Percentiles rank a stretch among this genome's conserved stretches.
phyloP scores from a whole-genome alignment of 805 yeast genomes.

The Pichia pseudocactophila region DNA sequence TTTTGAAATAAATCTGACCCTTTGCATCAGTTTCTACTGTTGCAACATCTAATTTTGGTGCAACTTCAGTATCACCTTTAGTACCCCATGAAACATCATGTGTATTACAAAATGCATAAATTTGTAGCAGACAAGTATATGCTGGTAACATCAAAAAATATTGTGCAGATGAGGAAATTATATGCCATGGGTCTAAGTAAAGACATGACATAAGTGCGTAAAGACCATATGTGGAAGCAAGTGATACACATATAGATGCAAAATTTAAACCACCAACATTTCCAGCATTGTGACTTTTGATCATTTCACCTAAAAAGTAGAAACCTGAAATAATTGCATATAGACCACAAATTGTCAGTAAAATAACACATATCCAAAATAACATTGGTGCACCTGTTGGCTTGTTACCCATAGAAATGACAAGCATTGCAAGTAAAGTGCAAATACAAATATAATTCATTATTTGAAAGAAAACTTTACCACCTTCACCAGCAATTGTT shows the following conservation, averaged over 20 bases:
- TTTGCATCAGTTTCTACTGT: conserved; percentile 71
- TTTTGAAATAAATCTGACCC: conserved; percentile 77
- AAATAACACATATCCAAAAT: conserved; percentile 62
- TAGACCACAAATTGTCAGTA: conserved; percentile 68
- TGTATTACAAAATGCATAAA: conserved; percentile 94
- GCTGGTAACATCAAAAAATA: conserved; percentile 87
- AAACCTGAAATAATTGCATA: conserved; percentile 80
- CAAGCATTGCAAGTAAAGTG: conserved; percentile 77
- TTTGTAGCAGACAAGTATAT: conserved; percentile 85
- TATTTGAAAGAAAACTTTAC: conserved; percentile 72
- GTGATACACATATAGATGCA: conserved; percentile 71
- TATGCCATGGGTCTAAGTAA: conserved; percentile 95
- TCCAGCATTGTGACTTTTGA: conserved; percentile 31
- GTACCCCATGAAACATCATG: conserved; percentile 99
- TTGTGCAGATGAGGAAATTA: conserved; percentile 77
- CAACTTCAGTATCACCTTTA: conserved; percentile 78
- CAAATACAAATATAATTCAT: conserved; percentile 81
- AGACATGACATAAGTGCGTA: conserved; percentile 74
- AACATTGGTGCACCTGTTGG: conserved; percentile 91
- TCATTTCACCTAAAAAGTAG: conserved; percentile 58
- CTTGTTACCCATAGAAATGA: conserved; percentile 92
- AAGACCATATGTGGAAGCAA: conserved; percentile 86
- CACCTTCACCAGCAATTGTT: conserved; percentile 57
- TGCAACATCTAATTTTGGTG: conserved; percentile 68
- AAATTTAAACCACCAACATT: conserved; percentile 41